Percentiles rank a stretch among this genome's conserved stretches.
Evolutionary conservation across 1,139 yeast genomes (phyloP).

Genomic region (Kurtzmaniella natalensis): DNA sequence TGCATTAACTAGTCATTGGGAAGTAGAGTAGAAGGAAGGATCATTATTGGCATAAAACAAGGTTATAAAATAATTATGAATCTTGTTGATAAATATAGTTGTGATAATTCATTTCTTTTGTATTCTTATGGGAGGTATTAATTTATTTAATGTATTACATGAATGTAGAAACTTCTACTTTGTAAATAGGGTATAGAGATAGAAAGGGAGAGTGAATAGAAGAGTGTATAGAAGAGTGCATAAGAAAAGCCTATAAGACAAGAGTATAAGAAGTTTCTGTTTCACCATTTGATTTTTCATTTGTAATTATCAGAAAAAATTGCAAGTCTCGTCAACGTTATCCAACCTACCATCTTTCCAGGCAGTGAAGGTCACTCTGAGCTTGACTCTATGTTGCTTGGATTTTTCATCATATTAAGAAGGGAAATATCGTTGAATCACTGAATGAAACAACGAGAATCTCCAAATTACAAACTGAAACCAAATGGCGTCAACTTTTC

Average conservation of each 20-base stretch:
- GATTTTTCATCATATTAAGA: slow-evolving; percentile 63
- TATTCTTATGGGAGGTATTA: too few species aligned
- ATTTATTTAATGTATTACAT: too few species aligned
- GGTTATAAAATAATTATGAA: too few species aligned
- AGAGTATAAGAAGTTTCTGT: too few species aligned
- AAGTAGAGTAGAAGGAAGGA: slow-evolving; percentile 25
- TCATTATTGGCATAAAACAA: too few species aligned
- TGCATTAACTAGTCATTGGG: slow-evolving; percentile 41
- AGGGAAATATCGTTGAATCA: slow-evolving; percentile 4
- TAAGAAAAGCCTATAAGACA: too few species aligned
- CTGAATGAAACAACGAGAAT: slow-evolving; percentile 8
- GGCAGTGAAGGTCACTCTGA: slow-evolving; percentile 58
- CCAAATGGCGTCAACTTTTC: slow-evolving; percentile 21
- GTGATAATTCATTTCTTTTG: too few species aligned
- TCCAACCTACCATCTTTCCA: slow-evolving; percentile 44
- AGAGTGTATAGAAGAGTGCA: too few species aligned
- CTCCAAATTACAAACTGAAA: slow-evolving; percentile 8
- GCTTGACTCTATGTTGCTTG: slow-evolving; percentile 93
- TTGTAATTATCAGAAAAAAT: slow-evolving; percentile 22
- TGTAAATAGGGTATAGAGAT: too few species aligned
- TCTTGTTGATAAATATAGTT: too few species aligned
- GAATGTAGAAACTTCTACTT: too few species aligned
- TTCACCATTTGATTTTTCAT: slow-evolving; percentile 1
- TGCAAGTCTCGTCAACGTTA: slow-evolving; percentile 46
- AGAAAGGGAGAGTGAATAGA: too few species aligned